Base-by-base conservation (phyloP, 1,139 yeast species). In the Blastobotrys buckinghamii region DNA sequence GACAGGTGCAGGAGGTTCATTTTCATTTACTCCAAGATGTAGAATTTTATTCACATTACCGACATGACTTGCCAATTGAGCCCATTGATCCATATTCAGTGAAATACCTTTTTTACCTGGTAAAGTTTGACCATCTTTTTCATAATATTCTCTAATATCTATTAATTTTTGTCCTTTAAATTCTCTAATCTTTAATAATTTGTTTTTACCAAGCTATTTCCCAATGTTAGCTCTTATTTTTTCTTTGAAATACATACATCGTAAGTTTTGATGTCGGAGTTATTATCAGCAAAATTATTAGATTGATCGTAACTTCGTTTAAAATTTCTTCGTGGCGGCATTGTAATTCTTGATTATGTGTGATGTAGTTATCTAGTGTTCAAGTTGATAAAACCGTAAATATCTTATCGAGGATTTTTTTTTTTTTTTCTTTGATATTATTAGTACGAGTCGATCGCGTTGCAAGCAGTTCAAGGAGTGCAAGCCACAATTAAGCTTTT, bases 21-120 rank as follows among this genome's bases (percentile, higher is more conserved):
- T 22, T 8, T 27, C 36, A 19, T 58, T 38, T 42, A 49, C 46
- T 24, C 70, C 76, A 57, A 86, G 9, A 29, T 19, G 5, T 17
- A 34, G 13, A 17, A 19, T 70, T 78, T 45, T 79, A 72, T 37
- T 37, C 40, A 88, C 80, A 50, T 75, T 73, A n/a, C 72, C 75
- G n/a, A 73, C 66, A 40, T 75, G 70, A 33, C 72, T 77, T 47
- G 81, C 57, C 39, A 88, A 66, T 48, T 70, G 73, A 42, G 68
- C 70, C 85, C 94, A 88, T 33, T 76, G 74, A 19, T 81, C 94
- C 56, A 76, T 81, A 0, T 89, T 82, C 50, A 88, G 67, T 1
- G 95, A 79, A 26, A 88, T 85, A 0, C 96, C 96, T 71, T 88
- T 88, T 61, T 81, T 82, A 0, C 95, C 95, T 0, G 96, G 97